Conservation (phyloP, 164 flowering plant genomes). For the Dillenia suffruticosa region DNA sequence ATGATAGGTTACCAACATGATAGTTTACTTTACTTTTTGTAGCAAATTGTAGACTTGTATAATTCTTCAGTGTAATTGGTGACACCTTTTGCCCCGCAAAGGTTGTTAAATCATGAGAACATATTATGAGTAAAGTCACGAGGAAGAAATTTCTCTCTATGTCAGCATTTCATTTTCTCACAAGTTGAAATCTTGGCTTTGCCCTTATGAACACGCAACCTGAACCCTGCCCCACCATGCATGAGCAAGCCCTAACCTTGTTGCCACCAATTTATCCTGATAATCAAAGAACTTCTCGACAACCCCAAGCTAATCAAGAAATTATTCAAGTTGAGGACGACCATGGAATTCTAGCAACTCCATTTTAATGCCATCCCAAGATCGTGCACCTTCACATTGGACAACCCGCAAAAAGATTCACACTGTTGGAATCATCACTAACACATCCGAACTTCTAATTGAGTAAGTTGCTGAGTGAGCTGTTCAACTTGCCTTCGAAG, state of each 20-base stretch:
- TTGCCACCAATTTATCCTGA: not conserved
- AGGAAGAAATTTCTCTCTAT: too few relatives aligned
- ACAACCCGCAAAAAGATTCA: not conserved
- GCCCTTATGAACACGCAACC: not conserved
- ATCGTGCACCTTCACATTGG: not conserved
- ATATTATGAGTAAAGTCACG: too few relatives aligned
- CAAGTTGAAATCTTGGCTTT: too few relatives aligned
- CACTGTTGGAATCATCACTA: not conserved
- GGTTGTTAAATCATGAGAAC: too few relatives aligned
- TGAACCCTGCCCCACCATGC: not conserved
- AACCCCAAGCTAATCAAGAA: not conserved
- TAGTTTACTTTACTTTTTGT: too few relatives aligned
- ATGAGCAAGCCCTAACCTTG: not conserved
- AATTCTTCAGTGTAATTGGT: too few relatives aligned
- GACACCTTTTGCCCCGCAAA: too few relatives aligned
- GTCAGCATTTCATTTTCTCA: too few relatives aligned
- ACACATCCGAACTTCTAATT: not conserved
- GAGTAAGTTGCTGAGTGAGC: not conserved
- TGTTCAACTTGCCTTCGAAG: not conserved
- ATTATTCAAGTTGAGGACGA: not conserved
- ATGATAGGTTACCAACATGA: too few relatives aligned
- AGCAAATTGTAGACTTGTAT: too few relatives aligned
- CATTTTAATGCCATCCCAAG: not conserved
- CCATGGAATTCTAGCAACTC: not conserved
- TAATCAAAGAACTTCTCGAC: not conserved